Evolutionary conservation across 2,329 filamentous ascomycete genomes (phyloP), one percentile per base, ranked within the genome.

Genomic region (Stemphylium vesicarium): DNA sequence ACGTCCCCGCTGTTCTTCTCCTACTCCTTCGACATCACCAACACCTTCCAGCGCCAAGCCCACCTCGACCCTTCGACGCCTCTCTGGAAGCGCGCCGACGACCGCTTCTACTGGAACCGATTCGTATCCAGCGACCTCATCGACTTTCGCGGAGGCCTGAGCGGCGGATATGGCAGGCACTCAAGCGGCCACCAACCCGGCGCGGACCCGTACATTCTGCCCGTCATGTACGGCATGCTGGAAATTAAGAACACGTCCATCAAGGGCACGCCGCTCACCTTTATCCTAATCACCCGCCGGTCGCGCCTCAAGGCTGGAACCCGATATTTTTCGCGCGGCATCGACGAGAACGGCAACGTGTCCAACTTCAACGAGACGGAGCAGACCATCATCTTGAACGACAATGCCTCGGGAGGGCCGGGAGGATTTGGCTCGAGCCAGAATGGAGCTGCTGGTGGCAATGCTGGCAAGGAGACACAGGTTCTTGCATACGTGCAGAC

Each of bases 321-420:
- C 13, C 84, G 96, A 72, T 98, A 97, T 78, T 95, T 99, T 74
- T 96, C 95, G 2, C 88, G 95, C 62, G 95, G 95, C 46, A 86
- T 98, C 41, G 94, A 99, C 71, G 93, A 96, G 62, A 83, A 95
- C 58, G 95, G 95, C 20, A 87, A 98, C 74, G 95, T 95, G n/a
- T 92, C 95, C 63, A 99, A 99, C 75, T 99, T 94, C 83, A 99
- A 99, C 73, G 95, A 99, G 81, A 98, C 95, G 0, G 95, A 99
- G 74, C 95, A 99, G 74, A 82, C 95, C 31, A 83, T 96, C 57
- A 86, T 99, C 33, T 78, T 98, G 64, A 98, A 98, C 68, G 95
- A 98, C 76, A 84, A 80, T 50, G 83, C 85, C 42, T 83, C 83
- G 3, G 86, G 86, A 53, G 89, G 89, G 0, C 78, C 95, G 38